Evolutionary conservation across 1,284 basidiomycete species (phyloP).

Genomic region (Cryptococcus maquisensis): DNA sequence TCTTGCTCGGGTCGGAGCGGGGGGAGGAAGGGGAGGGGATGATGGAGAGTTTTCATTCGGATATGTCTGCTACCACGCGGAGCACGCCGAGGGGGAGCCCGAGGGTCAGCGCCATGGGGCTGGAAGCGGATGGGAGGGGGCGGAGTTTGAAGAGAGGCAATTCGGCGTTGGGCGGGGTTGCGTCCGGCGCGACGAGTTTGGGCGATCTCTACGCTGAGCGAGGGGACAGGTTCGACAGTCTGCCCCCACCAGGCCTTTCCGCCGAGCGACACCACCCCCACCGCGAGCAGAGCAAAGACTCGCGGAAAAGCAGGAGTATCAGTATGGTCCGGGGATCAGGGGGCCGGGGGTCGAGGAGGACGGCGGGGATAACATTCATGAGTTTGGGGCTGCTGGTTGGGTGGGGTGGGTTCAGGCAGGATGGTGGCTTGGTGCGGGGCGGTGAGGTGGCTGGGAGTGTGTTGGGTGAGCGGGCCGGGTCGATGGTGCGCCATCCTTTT

Average conservation of each 20-base stretch:
- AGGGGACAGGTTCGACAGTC: constrained; percentile 10
- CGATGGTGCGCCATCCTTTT: too few species aligned
- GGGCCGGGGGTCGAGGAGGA: constrained; percentile 29
- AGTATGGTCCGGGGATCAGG: constrained; percentile 30
- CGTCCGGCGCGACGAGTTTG: background rate
- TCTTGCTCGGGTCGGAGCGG: constrained; percentile 1
- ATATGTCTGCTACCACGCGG: constrained; percentile 18
- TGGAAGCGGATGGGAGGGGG: background rate
- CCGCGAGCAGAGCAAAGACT: constrained; percentile 10
- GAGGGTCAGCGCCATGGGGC: background rate
- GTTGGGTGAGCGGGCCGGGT: too few species aligned
- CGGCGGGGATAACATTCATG: constrained; percentile 48
- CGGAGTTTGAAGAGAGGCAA: background rate
- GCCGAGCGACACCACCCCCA: background rate
- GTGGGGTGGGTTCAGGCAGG: constrained; percentile 10
- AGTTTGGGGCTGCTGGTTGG: constrained; percentile 35
- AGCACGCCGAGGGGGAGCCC: constrained; percentile 4
- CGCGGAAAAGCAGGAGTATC: constrained; percentile 27
- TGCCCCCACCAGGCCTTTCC: constrained; percentile 1
- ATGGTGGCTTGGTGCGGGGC: background rate
- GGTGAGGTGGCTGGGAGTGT: background rate
- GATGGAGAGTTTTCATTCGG: constrained; percentile 39
- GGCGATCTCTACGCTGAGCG: background rate
- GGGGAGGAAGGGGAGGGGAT: constrained; percentile 14
- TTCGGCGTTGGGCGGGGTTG: background rate